These are phyloP conservation scores for Penicillium macrosclerotiorum DNA, from an alignment of 495 filamentous ascomycete species.

Conservation along the genomic window DNA sequence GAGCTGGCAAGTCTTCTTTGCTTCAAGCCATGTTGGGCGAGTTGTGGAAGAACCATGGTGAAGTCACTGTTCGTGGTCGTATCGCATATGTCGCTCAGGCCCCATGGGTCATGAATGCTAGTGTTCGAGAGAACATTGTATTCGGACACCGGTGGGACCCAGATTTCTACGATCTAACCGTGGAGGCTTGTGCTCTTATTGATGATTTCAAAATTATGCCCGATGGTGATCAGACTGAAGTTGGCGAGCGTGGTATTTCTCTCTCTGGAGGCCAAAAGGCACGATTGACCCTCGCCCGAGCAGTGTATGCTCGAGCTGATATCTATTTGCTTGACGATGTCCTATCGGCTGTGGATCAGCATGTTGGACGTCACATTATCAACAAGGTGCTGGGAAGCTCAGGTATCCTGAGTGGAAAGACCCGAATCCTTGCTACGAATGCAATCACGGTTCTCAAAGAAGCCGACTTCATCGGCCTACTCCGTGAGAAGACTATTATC, in stretches of 20 bases:
- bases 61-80: constrained; percentile 76
- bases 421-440: constrained; percentile 92
- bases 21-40: constrained; percentile 85
- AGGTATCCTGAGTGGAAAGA: constrained; percentile 82
- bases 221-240: constrained; percentile 94
- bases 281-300: constrained; percentile 87
- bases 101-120: constrained; percentile 97
- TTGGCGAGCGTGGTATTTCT: constrained; percentile 96
- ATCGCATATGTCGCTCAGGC: constrained; percentile 91
- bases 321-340: constrained; percentile 94
- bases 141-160: constrained; percentile 97
- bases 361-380: constrained; percentile 93
- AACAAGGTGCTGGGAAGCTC: constrained; percentile 84
- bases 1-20: constrained; percentile 90
- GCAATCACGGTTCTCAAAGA: constrained; percentile 89
- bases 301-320: constrained; percentile 97
- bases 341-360: constrained; percentile 94
- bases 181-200: constrained; percentile 87
- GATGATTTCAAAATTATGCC: constrained; percentile 93
- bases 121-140: constrained; percentile 92
- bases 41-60: constrained; percentile 83
- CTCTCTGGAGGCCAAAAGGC: constrained; percentile 97
- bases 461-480: constrained; percentile 77
- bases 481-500: constrained; percentile 78
- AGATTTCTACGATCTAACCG: constrained; percentile 87